phyloP scores from a whole-genome alignment of 2,329 filamentous ascomycete species.

The Diaporthe sp. region DNA sequence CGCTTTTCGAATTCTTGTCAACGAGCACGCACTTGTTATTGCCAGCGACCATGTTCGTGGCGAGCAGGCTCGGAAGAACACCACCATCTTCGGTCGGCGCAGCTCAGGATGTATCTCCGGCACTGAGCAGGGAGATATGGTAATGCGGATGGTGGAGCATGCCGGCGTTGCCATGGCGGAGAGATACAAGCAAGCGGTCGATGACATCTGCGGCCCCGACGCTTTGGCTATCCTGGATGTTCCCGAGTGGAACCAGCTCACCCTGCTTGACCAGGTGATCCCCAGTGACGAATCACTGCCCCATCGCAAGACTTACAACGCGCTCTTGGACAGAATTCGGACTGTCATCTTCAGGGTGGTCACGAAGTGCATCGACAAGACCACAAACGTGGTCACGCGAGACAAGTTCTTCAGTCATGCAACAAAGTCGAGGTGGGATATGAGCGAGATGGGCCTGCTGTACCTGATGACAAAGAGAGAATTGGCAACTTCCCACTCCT shows the following conservation, averaged over 20 bases:
- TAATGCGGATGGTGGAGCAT: slow-evolving; percentile 55
- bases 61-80: slow-evolving; percentile 21
- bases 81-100: slow-evolving; percentile 37
- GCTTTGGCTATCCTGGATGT: slow-evolving; percentile 50
- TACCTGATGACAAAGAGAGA: slow-evolving; percentile 54
- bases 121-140: slow-evolving; percentile 32
- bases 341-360: slow-evolving; percentile 37
- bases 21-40: slow-evolving; percentile 69
- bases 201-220: slow-evolving; percentile 51
- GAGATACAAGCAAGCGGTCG: slow-evolving; percentile 54
- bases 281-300: not conserved
- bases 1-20: slow-evolving; percentile 73
- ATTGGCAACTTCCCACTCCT: slow-evolving; percentile 41
- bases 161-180: slow-evolving; percentile 67
- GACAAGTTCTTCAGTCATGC: not conserved
- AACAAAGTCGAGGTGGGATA: slow-evolving; percentile 12
- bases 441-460: slow-evolving; percentile 53
- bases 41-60: slow-evolving; percentile 54
- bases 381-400: not conserved
- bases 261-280: slow-evolving; percentile 35
- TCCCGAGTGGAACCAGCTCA: slow-evolving; percentile 53
- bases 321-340: slow-evolving; percentile 38
- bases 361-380: slow-evolving; percentile 15
- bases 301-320: slow-evolving; percentile 30
- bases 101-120: slow-evolving; percentile 35